Evolutionary conservation across 2,329 filamentous ascomycete genomes (phyloP).

Genomic region (Alternaria arborescens): DNA sequence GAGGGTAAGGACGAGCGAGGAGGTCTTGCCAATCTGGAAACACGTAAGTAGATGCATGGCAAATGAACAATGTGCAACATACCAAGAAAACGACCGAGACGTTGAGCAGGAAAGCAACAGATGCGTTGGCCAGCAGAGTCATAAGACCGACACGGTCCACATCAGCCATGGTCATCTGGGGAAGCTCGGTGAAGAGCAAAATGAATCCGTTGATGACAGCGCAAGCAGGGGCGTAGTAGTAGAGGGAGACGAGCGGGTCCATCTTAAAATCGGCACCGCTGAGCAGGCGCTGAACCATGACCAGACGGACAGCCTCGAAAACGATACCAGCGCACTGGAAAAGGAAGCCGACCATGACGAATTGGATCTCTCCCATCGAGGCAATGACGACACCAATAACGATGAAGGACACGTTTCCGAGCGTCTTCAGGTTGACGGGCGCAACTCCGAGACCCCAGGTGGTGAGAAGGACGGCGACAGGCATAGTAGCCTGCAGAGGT

Average conservation of each 20-base stretch:
- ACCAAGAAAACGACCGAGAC: constrained; percentile 87
- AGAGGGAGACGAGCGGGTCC: constrained; percentile 87
- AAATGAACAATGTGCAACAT: constrained; percentile 52
- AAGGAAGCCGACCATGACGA: constrained; percentile 80
- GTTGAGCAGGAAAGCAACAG: constrained; percentile 82
- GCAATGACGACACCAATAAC: constrained; percentile 94
- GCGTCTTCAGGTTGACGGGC: constrained; percentile 82
- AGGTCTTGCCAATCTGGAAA: constrained; percentile 82
- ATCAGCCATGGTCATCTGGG: constrained; percentile 72
- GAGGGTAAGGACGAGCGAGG: constrained; percentile 83
- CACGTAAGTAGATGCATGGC: constrained; percentile 21
- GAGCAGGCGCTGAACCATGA: constrained; percentile 83
- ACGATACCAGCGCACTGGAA: constrained; percentile 81
- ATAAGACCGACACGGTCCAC: constrained; percentile 76
- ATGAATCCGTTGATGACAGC: constrained; percentile 81
- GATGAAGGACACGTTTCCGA: constrained; percentile 93
- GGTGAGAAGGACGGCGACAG: constrained; percentile 88
- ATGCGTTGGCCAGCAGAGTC: constrained; percentile 77
- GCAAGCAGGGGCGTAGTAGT: constrained; percentile 89
- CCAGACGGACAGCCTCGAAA: constrained; percentile 83
- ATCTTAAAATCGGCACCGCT: constrained; percentile 89
- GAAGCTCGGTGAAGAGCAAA: constrained; percentile 77
- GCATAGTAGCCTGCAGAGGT: constrained; percentile 78
- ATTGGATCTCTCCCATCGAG: constrained; percentile 94
- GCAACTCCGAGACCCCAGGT: constrained; percentile 89